Percentiles rank a stretch among this genome's conserved stretches.
These are phyloP conservation scores for Rhodotorula paludigena DNA, from an alignment of 768 basidiomycete species.

Conservation along the genomic window DNA sequence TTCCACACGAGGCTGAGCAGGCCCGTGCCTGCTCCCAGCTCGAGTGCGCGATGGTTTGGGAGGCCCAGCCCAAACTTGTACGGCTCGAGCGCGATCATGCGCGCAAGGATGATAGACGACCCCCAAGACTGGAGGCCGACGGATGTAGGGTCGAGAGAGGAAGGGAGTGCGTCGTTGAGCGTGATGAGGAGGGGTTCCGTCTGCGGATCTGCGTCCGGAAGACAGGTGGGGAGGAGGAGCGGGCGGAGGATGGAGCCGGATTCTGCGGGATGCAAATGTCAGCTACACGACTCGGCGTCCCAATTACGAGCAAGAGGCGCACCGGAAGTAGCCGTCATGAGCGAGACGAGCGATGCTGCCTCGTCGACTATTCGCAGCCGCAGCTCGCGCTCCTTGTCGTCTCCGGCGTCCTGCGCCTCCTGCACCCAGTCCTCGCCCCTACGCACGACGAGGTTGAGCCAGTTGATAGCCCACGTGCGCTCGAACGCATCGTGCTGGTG, in stretches of 20 bases:
- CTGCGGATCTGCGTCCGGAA: slow-evolving; percentile 7
- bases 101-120: slow-evolving; percentile 65
- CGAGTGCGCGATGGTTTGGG: slow-evolving; percentile 55
- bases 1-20: slow-evolving; percentile 60
- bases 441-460: slow-evolving; percentile 22
- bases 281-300: no score
- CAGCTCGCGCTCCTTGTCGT: slow-evolving; percentile 11
- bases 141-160: slow-evolving; percentile 55
- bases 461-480: slow-evolving; percentile 22
- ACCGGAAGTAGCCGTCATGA: slow-evolving; percentile 32
- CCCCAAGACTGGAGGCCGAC: slow-evolving; percentile 77
- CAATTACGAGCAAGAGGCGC: background rate
- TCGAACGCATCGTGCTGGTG: slow-evolving; percentile 32
- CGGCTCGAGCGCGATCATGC: slow-evolving; percentile 57
- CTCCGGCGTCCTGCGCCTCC: slow-evolving; percentile 3
- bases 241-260: slow-evolving; percentile 31
- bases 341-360: slow-evolving; percentile 17
- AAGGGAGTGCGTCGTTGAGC: slow-evolving; percentile 66
- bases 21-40: slow-evolving; percentile 80
- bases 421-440: slow-evolving; percentile 20
- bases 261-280: background rate
- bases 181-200: slow-evolving; percentile 38
- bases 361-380: slow-evolving; percentile 20
- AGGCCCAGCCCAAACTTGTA: slow-evolving; percentile 46
- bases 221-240: slow-evolving; percentile 34